Evolutionary conservation across 495 filamentous ascomycete genomes (phyloP), one percentile per base, ranked within the genome.

Genomic region (Hyaloscypha finlandica): DNA sequence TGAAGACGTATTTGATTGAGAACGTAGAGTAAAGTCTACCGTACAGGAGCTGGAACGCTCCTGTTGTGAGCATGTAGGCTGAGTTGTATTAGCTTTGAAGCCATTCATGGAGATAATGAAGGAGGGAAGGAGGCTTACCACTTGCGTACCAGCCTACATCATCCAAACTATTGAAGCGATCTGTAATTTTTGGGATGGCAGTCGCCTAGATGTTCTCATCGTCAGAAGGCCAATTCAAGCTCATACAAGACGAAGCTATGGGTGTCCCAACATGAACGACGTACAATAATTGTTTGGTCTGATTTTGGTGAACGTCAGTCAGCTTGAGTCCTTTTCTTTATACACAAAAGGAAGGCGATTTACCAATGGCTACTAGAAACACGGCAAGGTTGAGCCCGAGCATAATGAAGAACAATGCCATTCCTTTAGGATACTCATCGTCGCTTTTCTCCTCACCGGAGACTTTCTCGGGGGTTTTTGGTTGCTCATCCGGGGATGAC

Each of bases 1-100:
- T 33, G 31, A 45, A 62, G 35, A 62, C 59, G 5, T 20, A 51
- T 62, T 60, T 59, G 22, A 59, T 52, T 33, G 20, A 14, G 55
- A 30, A 35, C 71, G 66, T 11, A 95, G 77, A 45, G 31, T 62
- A 62, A 8, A 62, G 25, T 62, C 45, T 62, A 8, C 59, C 59
- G 73, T 89, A 97, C n/a, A 88, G 81, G 45, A 69, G 76, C 73
- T 88, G 84, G n/a, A 81, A 71, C 22, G 74, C 71, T 58, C 75
- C 78, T 92, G 80, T 68, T 91, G 90, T 39, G 92, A 84, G 8
- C 88, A 65, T 76, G 0, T 79, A 53, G 73, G 73, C 32, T 77
- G 77, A 22, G 8, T 25, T 25, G 16, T 53, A n/a, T 37, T 37
- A 37, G 35, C 12, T 8, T 37, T 37, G 35, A 37, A 37, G 35